Base-by-base conservation (phyloP, 1,139 yeast species). In the Hyphopichia fennica region DNA sequence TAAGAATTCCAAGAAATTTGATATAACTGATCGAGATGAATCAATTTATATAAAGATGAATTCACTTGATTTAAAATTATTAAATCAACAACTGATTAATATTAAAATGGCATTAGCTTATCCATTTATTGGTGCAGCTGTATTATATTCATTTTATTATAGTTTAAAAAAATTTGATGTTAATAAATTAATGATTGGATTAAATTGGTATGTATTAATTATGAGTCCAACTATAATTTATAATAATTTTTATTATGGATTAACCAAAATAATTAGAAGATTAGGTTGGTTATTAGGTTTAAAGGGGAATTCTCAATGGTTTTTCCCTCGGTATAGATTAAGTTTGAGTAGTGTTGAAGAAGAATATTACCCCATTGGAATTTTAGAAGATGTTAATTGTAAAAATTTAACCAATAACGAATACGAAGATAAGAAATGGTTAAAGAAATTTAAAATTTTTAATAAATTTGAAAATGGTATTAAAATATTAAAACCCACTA, bases 11-110 rank as follows among this genome's bases (percentile, higher is more conserved):
- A 64, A 64, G 1, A 49, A 64, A 19, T 79, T 67, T 57, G 82
- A 80, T 52, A 75, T 74, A 10, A 49, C 72, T 0, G 83, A 79
- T 50, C 59, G 67, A 32, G 80, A 76, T 45, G 48, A 47, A 9
- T 56, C 62, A 7, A 45, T 11, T 34, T 53, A 37, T 45, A 52
- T 41, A 55, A 53, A 46, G 38, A 49, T 39, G 16, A 55, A 38
- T 46, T 57, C 42, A 41, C 48, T 40, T 44, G 60, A 47, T 37
- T 54, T 62, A 34, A 44, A 45, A 17, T 15, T 44, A 18, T 40
- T 52, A 5, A 48, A 50, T 22, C 38, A 34, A 8, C 45, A 44
- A 4, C 31, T 40, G 13, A 36, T 59, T 19, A 51, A 49, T 10
- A 23, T 46, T 16, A 42, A 41, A 14, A 62, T 61, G 23, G 81